Percentiles rank a stretch among this genome's conserved stretches.
These are phyloP conservation scores for Solanum ahanhuiri DNA, from an alignment of 257 asterid genomes.

Conservation along the genomic window DNA sequence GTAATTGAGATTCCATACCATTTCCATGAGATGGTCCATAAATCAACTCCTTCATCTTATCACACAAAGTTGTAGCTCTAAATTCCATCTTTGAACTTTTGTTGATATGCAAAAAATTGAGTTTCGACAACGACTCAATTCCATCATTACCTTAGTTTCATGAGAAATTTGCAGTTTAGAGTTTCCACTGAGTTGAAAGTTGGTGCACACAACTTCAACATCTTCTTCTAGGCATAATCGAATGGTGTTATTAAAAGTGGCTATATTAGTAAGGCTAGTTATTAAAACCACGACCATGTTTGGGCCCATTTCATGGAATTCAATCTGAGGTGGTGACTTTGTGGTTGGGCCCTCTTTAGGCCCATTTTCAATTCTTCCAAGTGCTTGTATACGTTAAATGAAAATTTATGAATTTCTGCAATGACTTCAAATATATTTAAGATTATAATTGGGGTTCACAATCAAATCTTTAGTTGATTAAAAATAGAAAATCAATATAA, in stretches of 20 bases:
- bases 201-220: constrained; percentile 26
- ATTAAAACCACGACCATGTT: constrained; percentile 16
- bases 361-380: constrained; percentile 9
- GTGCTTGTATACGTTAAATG: background rate
- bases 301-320: constrained; percentile 42
- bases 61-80: constrained; percentile 8
- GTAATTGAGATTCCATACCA: background rate
- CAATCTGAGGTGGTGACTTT: constrained; percentile 10
- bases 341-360: background rate
- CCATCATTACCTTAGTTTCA: constrained; percentile 13
- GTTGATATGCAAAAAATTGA: background rate
- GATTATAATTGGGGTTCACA: too few species aligned
- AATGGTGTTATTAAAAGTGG: constrained; percentile 18
- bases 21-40: background rate
- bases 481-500: too few species aligned
- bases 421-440: too few species aligned
- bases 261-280: constrained; percentile 7
- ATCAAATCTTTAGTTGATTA: too few species aligned
- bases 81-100: constrained; percentile 2
- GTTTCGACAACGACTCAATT: too few species aligned
- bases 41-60: constrained; percentile 2
- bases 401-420: too few species aligned
- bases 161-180: constrained; percentile 27
- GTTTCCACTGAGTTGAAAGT: constrained; percentile 23
- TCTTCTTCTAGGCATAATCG: constrained; percentile 13